A percentile compares a stretch with the other conserved stretches of the same genome.
Evolutionary conservation across 2,329 filamentous ascomycete species (phyloP).

Genomic region (Neofusicoccum kwambonambiense): DNA sequence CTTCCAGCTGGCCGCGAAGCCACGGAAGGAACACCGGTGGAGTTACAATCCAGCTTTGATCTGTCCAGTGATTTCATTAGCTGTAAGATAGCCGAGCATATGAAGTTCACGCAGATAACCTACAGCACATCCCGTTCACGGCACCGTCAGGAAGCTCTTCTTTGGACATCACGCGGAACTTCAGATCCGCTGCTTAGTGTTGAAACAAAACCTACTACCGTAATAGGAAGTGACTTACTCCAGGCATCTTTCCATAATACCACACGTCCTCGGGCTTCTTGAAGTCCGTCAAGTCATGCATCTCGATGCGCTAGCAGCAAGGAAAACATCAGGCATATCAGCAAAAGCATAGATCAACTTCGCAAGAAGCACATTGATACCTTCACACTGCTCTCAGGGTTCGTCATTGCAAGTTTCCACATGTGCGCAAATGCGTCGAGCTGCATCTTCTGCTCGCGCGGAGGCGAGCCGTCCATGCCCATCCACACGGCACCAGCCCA

Average conservation of each 20-base stretch:
- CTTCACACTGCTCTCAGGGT: constrained; percentile 22
- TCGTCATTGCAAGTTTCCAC: constrained; percentile 17
- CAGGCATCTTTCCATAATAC: constrained; percentile 18
- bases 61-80: not conserved
- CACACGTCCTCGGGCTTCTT: constrained; percentile 17
- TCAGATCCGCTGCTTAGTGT: not conserved
- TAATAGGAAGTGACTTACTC: not conserved
- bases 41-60: constrained; percentile 19
- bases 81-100: not conserved
- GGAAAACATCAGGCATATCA: no score
- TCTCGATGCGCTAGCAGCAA: constrained; percentile 10
- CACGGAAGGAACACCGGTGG: constrained; percentile 28
- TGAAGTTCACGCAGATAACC: not conserved
- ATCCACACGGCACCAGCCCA: constrained; percentile 35
- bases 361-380: no score
- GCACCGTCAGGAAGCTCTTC: constrained; percentile 19
- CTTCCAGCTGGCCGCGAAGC: constrained; percentile 23
- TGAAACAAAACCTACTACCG: not conserved
- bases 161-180: constrained; percentile 16
- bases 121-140: not conserved
- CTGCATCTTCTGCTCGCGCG: constrained; percentile 31
- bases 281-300: constrained; percentile 20
- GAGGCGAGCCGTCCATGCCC: constrained; percentile 22
- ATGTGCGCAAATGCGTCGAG: constrained; percentile 21
- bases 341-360: no score